Evolutionary conservation across 1,139 yeast genomes (phyloP), one percentile per base, ranked within the genome.

Genomic region (Nakaseomyces delphensis): DNA sequence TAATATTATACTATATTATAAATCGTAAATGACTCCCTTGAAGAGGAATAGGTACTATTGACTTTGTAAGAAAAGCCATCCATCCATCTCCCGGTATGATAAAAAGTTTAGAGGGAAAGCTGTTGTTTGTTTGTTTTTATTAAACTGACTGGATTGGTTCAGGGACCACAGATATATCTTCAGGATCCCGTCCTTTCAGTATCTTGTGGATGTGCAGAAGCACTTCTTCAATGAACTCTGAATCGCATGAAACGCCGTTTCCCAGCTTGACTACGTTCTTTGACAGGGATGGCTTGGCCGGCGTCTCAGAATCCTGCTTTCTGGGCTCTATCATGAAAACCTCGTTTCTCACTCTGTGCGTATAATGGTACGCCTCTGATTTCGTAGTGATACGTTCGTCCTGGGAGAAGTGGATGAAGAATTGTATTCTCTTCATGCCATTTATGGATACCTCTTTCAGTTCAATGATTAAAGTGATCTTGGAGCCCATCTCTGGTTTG

Each of bases 181-280:
- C 23, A 4, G 14, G 7, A 15, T n/a, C 24, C 8, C 21, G 28
- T 21, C 28, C 28, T 13, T 31, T 31, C 11, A 36, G 30, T 13
- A 58, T 55, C 18, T 46, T 45, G 48, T 59, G 56, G 14, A 60
- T 54, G 18, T 55, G 59, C 10, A 48, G 39, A 11, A 60, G 44
- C 11, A 60, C 47, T 4, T 50, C 47, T 24, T 51, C 60, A 20
- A 60, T 50, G 20, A 56, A 57, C 13, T 43, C 36, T 3, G 61
- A 47, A 36, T 55, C 57, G 42, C 64, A 59, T 2, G 62, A 51
- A 8, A 60, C 52, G 39, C 63, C 63, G 28, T 56, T 55, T 4
- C 54, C 52, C 13, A 60, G 42, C 27, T 56, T 51, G 5, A 60
- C 48, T 2, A 29, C 48, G 39, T 3, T 53, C 40, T 42, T 47